Conservation (phyloP, 75 land plant genomes). For the Selaginella tamariscina region DNA sequence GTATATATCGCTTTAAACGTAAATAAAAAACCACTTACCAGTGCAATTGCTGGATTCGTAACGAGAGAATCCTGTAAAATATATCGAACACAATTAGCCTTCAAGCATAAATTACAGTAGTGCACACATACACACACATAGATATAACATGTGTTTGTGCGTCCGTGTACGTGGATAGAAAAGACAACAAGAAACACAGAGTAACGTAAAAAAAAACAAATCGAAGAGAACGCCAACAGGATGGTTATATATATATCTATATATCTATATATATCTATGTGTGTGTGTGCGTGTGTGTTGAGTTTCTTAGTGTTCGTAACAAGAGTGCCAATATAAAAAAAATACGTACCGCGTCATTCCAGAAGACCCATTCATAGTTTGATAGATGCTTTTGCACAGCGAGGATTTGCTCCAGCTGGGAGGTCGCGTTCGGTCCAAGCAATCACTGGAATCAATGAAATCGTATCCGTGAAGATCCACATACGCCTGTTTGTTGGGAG, state of each 20-base stretch:
- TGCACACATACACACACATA: no score
- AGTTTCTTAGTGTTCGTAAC: background rate
- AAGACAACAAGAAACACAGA: background rate
- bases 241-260: no score
- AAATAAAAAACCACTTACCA: constrained; percentile 23
- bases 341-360: constrained; percentile 60
- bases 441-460: constrained; percentile 38
- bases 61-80: constrained; percentile 47
- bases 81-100: background rate
- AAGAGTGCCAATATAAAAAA: background rate
- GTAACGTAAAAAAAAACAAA: background rate
- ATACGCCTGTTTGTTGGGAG: constrained; percentile 39
- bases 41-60: constrained; percentile 37
- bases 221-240: no score
- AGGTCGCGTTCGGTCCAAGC: constrained; percentile 37
- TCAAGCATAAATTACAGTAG: background rate
- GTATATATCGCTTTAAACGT: no score
- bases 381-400: constrained; percentile 33
- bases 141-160: background rate
- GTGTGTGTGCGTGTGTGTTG: no score
- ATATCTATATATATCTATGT: no score
- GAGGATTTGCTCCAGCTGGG: constrained; percentile 68
- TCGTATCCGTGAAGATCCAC: constrained; percentile 40
- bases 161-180: background rate
- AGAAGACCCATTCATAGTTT: constrained; percentile 53